Percentiles rank a stretch among this genome's conserved stretches.
phyloP scores from a whole-genome alignment of 2,329 filamentous ascomycete genomes.

The Rhynchosporium graminicola region DNA sequence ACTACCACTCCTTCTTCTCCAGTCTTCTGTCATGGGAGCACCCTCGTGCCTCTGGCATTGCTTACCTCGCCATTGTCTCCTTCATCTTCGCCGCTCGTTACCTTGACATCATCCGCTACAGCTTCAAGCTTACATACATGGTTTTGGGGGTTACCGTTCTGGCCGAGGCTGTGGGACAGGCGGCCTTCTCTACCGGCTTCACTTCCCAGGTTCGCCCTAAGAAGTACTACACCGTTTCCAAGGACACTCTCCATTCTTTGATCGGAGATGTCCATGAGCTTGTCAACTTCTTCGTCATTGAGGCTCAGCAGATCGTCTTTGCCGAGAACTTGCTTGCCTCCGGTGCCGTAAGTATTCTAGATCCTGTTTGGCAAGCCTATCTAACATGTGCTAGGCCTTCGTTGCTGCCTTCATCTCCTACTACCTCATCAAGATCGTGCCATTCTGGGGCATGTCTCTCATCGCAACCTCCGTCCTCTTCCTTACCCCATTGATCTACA shows the following conservation, averaged over 20 bases:
- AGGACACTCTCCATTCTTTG: constrained; percentile 60
- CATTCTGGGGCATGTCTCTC: constrained; percentile 68
- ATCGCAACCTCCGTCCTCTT: constrained; percentile 61
- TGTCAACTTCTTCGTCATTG: constrained; percentile 71
- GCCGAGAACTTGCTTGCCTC: constrained; percentile 66
- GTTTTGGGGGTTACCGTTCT: constrained; percentile 59
- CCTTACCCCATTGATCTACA: constrained; percentile 64
- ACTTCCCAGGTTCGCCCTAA: constrained; percentile 66
- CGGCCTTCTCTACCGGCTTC: constrained; percentile 61
- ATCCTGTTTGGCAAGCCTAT: background rate
- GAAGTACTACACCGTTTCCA: constrained; percentile 67
- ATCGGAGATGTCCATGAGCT: constrained; percentile 68
- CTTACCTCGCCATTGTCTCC: constrained; percentile 58
- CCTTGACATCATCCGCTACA: constrained; percentile 65
- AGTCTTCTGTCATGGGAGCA: constrained; percentile 71
- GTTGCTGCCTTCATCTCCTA: constrained; percentile 65
- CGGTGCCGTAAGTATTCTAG: constrained; percentile 52
- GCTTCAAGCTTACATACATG: constrained; percentile 66
- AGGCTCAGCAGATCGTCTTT: constrained; percentile 67
- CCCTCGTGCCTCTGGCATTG: constrained; percentile 65
- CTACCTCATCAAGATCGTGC: constrained; percentile 68
- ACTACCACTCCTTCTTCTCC: constrained; percentile 72
- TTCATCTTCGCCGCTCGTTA: constrained; percentile 66
- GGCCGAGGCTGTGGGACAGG: constrained; percentile 62
- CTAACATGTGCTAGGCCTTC: constrained; percentile 51